These are phyloP conservation scores for Cicer chorassanicum DNA, from an alignment of 306 rosid genomes.

Conservation along the genomic window DNA sequence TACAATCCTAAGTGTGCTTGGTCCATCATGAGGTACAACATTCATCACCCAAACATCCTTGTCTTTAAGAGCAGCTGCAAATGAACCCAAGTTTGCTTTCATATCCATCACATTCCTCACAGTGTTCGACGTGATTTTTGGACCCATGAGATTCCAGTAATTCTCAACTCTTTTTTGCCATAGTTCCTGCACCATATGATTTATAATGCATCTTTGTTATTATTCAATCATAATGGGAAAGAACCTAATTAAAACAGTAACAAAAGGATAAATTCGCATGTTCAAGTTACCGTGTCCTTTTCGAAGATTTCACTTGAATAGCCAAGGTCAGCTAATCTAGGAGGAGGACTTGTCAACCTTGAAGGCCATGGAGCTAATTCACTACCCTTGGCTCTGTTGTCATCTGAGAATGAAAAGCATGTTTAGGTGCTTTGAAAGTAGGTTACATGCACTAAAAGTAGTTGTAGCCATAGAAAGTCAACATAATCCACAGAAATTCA, in stretches of 20 bases:
- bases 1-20: slow-evolving; percentile 80
- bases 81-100: slow-evolving; percentile 91
- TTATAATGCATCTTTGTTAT: slow-evolving; percentile 21
- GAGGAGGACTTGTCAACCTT: slow-evolving; percentile 86
- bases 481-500: too few relatives aligned
- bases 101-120: slow-evolving; percentile 90
- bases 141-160: slow-evolving; percentile 77
- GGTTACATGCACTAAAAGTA: slow-evolving; percentile 28
- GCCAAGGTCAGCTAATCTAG: slow-evolving; percentile 91
- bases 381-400: slow-evolving; percentile 75
- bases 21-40: slow-evolving; percentile 82
- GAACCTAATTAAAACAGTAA: slow-evolving; percentile 8
- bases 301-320: slow-evolving; percentile 73
- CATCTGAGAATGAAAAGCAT: slow-evolving; percentile 58
- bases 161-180: slow-evolving; percentile 84
- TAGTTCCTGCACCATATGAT: slow-evolving; percentile 60
- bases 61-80: slow-evolving; percentile 77
- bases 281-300: slow-evolving; percentile 76
- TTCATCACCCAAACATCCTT: slow-evolving; percentile 98
- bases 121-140: slow-evolving; percentile 64
- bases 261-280: slow-evolving; percentile 20
- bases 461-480: not conserved
- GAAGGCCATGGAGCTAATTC: slow-evolving; percentile 93
- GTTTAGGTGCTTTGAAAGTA: slow-evolving; percentile 31
- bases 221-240: slow-evolving; percentile 11